Percentiles rank a stretch among this genome's conserved stretches.
These are phyloP conservation scores for Arthrobotrys pseudoclavata DNA, from an alignment of 2,329 filamentous ascomycete species.

Conservation along the genomic window DNA sequence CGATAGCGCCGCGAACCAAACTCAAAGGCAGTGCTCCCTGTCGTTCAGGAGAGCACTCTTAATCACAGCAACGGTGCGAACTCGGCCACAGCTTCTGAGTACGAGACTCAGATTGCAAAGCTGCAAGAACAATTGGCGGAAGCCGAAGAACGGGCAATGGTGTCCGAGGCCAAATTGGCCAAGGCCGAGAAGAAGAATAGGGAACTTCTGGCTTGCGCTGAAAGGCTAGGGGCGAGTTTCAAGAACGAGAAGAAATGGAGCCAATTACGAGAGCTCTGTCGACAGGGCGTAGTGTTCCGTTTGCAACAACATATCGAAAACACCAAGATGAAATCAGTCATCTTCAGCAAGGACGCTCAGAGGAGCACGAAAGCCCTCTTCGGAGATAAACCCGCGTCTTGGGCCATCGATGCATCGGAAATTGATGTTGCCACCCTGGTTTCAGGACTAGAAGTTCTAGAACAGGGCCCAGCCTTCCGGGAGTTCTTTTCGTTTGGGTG, in stretches of 20 bases:
- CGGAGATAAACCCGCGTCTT: constrained; percentile 15
- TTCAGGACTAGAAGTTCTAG: background rate
- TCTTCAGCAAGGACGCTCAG: background rate
- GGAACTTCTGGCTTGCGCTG: background rate
- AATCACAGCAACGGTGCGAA: too few species aligned
- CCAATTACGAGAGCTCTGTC: background rate
- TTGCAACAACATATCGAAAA: background rate
- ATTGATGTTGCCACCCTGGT: background rate
- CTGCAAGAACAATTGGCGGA: background rate
- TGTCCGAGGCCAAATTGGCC: background rate
- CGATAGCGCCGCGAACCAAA: background rate
- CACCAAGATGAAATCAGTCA: background rate
- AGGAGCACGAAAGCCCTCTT: constrained; percentile 4
- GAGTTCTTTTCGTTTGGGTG: background rate
- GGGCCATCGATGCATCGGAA: constrained; percentile 9
- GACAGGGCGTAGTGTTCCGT: background rate
- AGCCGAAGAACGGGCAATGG: background rate
- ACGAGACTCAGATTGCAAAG: background rate
- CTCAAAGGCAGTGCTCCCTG: background rate
- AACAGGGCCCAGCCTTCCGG: background rate
- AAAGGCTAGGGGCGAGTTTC: background rate
- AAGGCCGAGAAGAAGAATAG: background rate
- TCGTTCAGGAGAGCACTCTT: background rate
- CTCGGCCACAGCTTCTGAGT: background rate
- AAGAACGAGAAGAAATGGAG: background rate